phyloP scores from a whole-genome alignment of 495 filamentous ascomycete species.

The Symbiotaphrina buchneri region DNA sequence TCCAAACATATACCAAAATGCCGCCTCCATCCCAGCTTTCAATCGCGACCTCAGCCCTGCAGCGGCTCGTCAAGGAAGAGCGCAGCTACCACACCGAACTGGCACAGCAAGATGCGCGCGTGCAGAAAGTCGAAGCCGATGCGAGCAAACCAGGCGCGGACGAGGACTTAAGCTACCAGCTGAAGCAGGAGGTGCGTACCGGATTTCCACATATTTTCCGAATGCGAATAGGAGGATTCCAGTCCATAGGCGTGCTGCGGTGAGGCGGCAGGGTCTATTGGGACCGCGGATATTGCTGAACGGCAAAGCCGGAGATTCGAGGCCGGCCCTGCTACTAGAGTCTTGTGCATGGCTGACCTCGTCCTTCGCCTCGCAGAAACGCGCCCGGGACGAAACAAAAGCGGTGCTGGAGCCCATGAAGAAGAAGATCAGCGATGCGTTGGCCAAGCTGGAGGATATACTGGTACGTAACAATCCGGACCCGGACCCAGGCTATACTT shows the following conservation, averaged over 20 bases:
- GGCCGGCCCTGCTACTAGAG: background rate
- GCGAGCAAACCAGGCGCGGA: conserved; percentile 9
- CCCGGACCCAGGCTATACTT: too few species aligned
- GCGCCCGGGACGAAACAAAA: conserved; percentile 50
- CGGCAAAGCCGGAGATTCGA: conserved; percentile 35
- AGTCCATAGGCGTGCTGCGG: too few species aligned
- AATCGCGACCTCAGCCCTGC: conserved; percentile 49
- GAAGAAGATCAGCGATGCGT: conserved; percentile 53
- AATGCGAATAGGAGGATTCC: too few species aligned
- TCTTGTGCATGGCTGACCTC: background rate
- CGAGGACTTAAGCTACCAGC: conserved; percentile 20
- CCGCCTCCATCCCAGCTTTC: conserved; percentile 45
- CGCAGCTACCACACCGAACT: conserved; percentile 72
- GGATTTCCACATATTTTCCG: too few species aligned
- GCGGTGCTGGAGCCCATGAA: conserved; percentile 59
- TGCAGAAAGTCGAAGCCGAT: conserved; percentile 33
- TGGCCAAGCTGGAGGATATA: conserved; percentile 32
- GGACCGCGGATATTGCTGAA: background rate
- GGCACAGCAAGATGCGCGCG: conserved; percentile 40
- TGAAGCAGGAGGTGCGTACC: conserved; percentile 21
- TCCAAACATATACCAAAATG: too few species aligned
- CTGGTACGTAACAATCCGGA: too few species aligned
- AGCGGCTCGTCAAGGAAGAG: conserved; percentile 80
- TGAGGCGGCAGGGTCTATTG: too few species aligned
- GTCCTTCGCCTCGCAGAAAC: background rate